Base-by-base conservation (phyloP, 1,284 basidiomycete species). In the Dichomitus squalens region DNA sequence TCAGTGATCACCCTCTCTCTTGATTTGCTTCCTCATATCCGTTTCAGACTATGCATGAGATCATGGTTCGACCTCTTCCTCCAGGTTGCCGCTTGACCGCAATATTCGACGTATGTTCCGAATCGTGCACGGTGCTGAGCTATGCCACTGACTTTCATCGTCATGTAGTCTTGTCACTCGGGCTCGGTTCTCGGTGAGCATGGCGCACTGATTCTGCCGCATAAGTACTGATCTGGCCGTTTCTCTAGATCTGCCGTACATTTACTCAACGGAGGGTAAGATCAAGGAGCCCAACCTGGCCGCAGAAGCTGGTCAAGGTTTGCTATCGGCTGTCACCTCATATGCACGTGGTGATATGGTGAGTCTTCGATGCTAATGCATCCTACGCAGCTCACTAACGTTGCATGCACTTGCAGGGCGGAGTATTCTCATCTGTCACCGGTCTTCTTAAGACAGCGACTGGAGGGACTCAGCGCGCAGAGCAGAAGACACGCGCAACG, bases 271-370 rank as follows among this genome's bases (percentile, higher is more conserved):
- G 6, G 92, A 96, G 73, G 95, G 95, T 53, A 95, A 92, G 69
- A 79, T 97, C 72, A 97, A 97, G 73, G 94, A 96, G 70, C 92
- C 94, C 33, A 95, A 96, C 71, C 76, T 93, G 18, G 83, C 85
- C 3, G 81, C 85, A 4, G 91, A 89, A 70, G 90, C 91, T 6
- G 92, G 90, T 7, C 84, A 90, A 69, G 90, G 88, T 9, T 74
- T 93, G 2, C 71, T 93, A 21, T 82, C 79, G 46, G 88, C 90
- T 5, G 82, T 89, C 3, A 73, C 80, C 34, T 86, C 90, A 8
- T 94, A 92, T 66, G 82, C 89, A 18, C 81, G 80, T 7, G 89
- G 89, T 20, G 93, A 97, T 68, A 83, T 93, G 68, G 71, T 70
- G 18, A 23, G 58, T 47, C 20, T n/a, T 20, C 1, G 6, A 36